Evolutionary conservation across 2,329 filamentous ascomycete genomes (phyloP).

Genomic region (Thermomyces lanuginosus): DNA sequence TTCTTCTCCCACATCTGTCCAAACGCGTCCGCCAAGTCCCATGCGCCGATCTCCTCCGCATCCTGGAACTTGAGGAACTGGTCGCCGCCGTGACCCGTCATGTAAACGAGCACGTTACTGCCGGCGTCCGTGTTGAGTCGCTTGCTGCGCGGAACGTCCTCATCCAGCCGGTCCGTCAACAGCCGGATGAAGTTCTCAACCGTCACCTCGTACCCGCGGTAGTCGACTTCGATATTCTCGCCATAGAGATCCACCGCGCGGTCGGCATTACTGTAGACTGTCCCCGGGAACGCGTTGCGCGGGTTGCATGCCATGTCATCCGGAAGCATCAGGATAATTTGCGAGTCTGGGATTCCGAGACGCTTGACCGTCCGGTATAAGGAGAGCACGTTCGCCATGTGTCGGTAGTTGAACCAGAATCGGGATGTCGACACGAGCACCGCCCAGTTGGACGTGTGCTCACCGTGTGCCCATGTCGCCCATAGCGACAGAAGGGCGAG

Average conservation of each 20-base stretch:
- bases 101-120: constrained; percentile 95
- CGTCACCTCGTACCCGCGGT: constrained; percentile 93
- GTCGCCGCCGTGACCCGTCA: constrained; percentile 96
- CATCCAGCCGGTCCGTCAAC: constrained; percentile 81
- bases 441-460: constrained; percentile 95
- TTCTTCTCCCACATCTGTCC: constrained; percentile 99
- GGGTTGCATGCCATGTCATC: constrained; percentile 99
- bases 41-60: constrained; percentile 89
- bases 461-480: constrained; percentile 11
- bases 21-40: constrained; percentile 91
- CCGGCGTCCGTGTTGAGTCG: constrained; percentile 83
- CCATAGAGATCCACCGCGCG: constrained; percentile 91
- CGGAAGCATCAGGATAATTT: constrained; percentile 99
- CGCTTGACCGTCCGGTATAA: constrained; percentile 97
- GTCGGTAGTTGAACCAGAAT: constrained; percentile 99
- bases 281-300: constrained; percentile 91
- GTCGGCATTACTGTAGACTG: constrained; percentile 96
- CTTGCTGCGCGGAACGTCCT: constrained; percentile 91
- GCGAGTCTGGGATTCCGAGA: constrained; percentile 89
- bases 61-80: constrained; percentile 98
- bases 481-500: constrained; percentile 14
- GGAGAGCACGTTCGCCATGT: constrained; percentile 92
- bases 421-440: constrained; percentile 96
- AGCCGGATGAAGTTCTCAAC: constrained; percentile 97
- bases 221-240: constrained; percentile 98